Conservation (phyloP, 2,329 filamentous ascomycete species). For the Penicillium brasilianum region DNA sequence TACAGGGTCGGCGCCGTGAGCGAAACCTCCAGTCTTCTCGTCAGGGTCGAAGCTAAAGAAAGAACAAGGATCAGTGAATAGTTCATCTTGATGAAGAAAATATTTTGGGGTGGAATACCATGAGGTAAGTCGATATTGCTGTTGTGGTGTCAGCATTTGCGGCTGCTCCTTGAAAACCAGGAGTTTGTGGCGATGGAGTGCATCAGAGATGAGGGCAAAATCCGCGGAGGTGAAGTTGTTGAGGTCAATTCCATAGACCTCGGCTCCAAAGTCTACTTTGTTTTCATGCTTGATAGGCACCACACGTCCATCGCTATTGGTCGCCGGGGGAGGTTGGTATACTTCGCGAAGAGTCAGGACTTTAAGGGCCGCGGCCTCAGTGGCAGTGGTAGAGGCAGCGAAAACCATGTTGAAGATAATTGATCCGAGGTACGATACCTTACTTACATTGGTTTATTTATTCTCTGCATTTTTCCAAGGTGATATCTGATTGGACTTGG, state of each 20-base stretch:
- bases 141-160: conserved; percentile 41
- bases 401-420: background rate
- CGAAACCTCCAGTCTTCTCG: conserved; percentile 44
- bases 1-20: conserved; percentile 44
- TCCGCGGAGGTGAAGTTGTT: conserved; percentile 41
- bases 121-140: conserved; percentile 43
- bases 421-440: background rate
- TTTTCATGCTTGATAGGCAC: background rate
- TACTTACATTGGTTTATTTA: background rate
- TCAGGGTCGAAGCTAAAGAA: conserved; percentile 40
- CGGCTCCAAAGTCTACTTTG: conserved; percentile 4
- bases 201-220: conserved; percentile 36
- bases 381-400: background rate
- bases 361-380: background rate
- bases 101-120: conserved; percentile 12
- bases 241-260: conserved; percentile 44
- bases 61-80: background rate
- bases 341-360: background rate
- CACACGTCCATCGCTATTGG: background rate
- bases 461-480: background rate
- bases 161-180: conserved; percentile 48
- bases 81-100: background rate
- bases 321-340: background rate
- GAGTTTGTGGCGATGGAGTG: conserved; percentile 41
- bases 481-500: background rate